Evolutionary conservation across 2,329 filamentous ascomycete genomes (phyloP), one percentile per base, ranked within the genome.

Genomic region (Emergomyces africanus): DNA sequence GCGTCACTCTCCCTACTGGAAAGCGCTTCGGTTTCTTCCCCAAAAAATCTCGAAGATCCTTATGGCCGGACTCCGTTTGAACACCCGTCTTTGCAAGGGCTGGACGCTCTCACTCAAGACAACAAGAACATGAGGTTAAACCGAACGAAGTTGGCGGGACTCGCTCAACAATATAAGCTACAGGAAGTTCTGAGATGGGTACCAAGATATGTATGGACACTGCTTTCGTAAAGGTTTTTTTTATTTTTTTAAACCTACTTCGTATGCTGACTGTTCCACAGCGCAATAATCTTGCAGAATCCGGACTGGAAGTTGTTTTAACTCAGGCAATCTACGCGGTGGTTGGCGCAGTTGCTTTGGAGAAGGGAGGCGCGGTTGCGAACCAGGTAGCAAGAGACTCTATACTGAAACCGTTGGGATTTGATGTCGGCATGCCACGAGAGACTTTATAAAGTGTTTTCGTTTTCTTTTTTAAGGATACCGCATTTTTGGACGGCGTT

Each of bases 261-360:
- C 30, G 20, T 33, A 44, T 55, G 39, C 44, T 61, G 8, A 57
- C 56, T 39, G 14, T 53, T 49, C 49, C n/a, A 18, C 62, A 85
- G 81, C 81, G 84, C 25, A 77, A 85, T 62, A 85, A 90, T 66
- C 79, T 95, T 58, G 72, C 81, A 57, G 75, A 77, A 20, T 96
- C 90, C 0, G 94, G 94, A 64, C 73, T 87, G 33, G 82, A 89
- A 30, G 78, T 85, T 3, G 85, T 97, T 28, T 77, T 95, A 59
- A 83, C 87, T 54, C 85, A 90, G 62, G 83, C 89, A 3, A 68
- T 99, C 59, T 89, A 90, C 70, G 89, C 91, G 51, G 87, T 99
- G 59, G 77, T 97, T 50, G 94, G 94, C 25, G 94, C 94, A 12
- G 74, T 99, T 57, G 86, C 90, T n/a, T 77, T 99, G 68, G 90